Base-by-base conservation (phyloP, 106 monocot genomes). In the Chionographis japonica region DNA sequence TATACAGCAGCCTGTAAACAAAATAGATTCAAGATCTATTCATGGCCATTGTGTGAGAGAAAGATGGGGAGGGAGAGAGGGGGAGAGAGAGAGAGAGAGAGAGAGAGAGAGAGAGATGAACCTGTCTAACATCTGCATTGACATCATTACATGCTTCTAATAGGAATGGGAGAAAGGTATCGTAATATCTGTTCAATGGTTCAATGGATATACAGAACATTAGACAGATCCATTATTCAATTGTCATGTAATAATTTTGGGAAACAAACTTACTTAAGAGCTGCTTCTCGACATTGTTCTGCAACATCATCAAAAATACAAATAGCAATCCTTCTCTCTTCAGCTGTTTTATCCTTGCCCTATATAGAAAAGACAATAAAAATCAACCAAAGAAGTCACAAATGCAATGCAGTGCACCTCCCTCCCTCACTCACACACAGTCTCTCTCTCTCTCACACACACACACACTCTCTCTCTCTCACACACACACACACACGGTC, bases 241-340 rank as follows among this genome's bases (percentile, higher is more conserved):
- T 57, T 2, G 12, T 19, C 61, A 59, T 15, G 37, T 27, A 36
- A 12, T 37, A 50, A 10, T 58, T 58, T 66, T 4, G 59, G 70
- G 37, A 36, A 79, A 63, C 46, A 49, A 9, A 60, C 72, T 54
- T 83, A 95, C 95, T 89, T 95, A 2, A 84, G 82, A 74, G 95
- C 91, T 66, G 84, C 70, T 82, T 86, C 95, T 57, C 80, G 79
- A 68, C 95, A 95, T 80, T 95, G 91, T 69, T 95, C 95, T 50
- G 89, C 95, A 67, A 95, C 82, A 84, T 91, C 95, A 78, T 97
- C 88, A 82, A 97, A 97, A 60, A 92, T 97, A 60, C 92, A 89
- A 74, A 97, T 97, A n/a, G 95, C 95, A 65, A 92, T 89, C 73
- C 95, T 86, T 78, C 89, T 91, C 73, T 95, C 95, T 40, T 88